Conservation (phyloP, 1,284 basidiomycete species). For the Garcileccinum viscosum region DNA sequence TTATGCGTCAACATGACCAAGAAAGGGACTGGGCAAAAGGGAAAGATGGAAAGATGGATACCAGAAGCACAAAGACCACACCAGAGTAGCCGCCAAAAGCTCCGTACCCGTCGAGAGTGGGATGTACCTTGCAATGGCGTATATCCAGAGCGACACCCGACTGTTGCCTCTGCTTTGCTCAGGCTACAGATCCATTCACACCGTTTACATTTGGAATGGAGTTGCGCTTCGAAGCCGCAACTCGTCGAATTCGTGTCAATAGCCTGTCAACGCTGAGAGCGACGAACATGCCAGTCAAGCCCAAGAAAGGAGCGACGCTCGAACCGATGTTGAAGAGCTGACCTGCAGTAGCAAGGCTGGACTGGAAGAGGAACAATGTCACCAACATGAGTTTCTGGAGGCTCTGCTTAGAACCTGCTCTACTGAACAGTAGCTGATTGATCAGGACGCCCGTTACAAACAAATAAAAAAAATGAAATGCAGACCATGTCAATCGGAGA, state of each 20-base stretch:
- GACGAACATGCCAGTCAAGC: slow-evolving; percentile 57
- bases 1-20: slow-evolving; percentile 3
- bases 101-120: slow-evolving; percentile 76
- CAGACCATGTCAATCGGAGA: neutral
- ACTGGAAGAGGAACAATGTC: slow-evolving; percentile 67
- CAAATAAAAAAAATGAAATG: slow-evolving; percentile 19
- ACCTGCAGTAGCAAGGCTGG: slow-evolving; percentile 54
- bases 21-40: neutral
- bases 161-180: too few relatives aligned
- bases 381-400: slow-evolving; percentile 53
- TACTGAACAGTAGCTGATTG: slow-evolving; percentile 60
- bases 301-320: slow-evolving; percentile 69
- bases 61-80: slow-evolving; percentile 95
- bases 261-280: slow-evolving; percentile 61
- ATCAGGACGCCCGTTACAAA: slow-evolving; percentile 54
- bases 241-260: slow-evolving; percentile 25
- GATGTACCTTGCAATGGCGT: slow-evolving; percentile 67
- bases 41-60: slow-evolving; percentile 44
- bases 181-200: too few relatives aligned
- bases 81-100: slow-evolving; percentile 72
- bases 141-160: slow-evolving; percentile 64
- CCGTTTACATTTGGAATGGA: slow-evolving; percentile 16
- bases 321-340: slow-evolving; percentile 76
- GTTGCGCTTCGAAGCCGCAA: neutral
- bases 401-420: slow-evolving; percentile 20